Evolutionary conservation across 805 yeast genomes (phyloP), one percentile per base, ranked within the genome.

Genomic region (Saturnispora gosingensis): DNA sequence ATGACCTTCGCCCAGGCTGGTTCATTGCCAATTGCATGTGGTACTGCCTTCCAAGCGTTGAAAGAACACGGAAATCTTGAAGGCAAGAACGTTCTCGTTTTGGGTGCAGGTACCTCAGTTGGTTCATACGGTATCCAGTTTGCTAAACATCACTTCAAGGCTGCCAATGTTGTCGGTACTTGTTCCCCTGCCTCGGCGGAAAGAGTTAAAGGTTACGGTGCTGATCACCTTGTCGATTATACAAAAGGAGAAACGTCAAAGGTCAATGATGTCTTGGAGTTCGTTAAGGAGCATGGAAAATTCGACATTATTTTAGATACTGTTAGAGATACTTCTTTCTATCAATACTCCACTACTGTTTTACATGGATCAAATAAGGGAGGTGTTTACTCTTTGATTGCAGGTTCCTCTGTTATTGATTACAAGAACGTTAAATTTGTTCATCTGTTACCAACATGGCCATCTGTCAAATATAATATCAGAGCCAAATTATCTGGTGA

Each of bases 71-170:
- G 13, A 2, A 18, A 49, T 63, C 49, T 55, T 11, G 28, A 72
- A 11, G 69, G 70, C 10, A 69, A 70, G 9, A 75, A 72, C 53
- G 77, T 84, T 4, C 70, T 85, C 46, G 73, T 87, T 20, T 68
- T 85, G 45, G 96, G 96, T 38, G 91, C 85, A 25, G 82, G 85
- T 8, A 81, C 95, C 1, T 67, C 82, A 13, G 89, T 84, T 15
- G 89, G 90, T 22, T 62, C 73, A 28, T 73, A 71, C 53, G 71
- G 75, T 4, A 68, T 79, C 35, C 86, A 82, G 63, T 63, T 85
- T 40, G 78, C 83, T 9, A 82, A 77, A 62, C 63, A 73, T 39
- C 62, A 67, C 45, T 70, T 70, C 51, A 66, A 72, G 2, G 78
- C 80, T 8, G 67, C 67, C 25, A 72, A 73, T 11, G 76, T 87